These are phyloP conservation scores for Ophiocordyceps camponoti-saundersi DNA, from an alignment of 2,329 filamentous ascomycete genomes.

Conservation along the genomic window DNA sequence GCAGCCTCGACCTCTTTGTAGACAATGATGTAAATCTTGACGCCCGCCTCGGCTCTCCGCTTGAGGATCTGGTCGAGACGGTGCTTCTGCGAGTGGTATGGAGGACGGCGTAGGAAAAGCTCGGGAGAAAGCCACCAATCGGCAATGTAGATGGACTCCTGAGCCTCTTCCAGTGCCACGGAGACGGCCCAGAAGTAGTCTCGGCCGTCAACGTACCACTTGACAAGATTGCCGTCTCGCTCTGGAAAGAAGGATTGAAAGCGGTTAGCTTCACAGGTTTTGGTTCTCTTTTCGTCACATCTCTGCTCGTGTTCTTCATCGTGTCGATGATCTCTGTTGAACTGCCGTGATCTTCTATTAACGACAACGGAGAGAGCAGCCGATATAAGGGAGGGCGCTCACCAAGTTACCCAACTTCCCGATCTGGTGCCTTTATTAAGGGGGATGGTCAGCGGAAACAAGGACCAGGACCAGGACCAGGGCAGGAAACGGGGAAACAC, in stretches of 20 bases:
- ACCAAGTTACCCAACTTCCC: slow-evolving; percentile 48
- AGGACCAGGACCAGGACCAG: too few relatives aligned
- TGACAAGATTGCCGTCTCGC: slow-evolving; percentile 68
- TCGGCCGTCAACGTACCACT: slow-evolving; percentile 94
- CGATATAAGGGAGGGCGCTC: slow-evolving; percentile 7
- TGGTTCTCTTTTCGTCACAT: slow-evolving; percentile 65
- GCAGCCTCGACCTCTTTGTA: slow-evolving; percentile 78
- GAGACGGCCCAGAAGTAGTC: slow-evolving; percentile 95
- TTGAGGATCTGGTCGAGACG: slow-evolving; percentile 77
- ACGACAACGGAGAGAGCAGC: neutral
- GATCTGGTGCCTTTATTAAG: slow-evolving; percentile 27
- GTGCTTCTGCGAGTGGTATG: slow-evolving; percentile 69
- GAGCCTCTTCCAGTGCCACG: slow-evolving; percentile 71
- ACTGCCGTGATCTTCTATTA: slow-evolving; percentile 17
- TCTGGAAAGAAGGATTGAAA: slow-evolving; percentile 87
- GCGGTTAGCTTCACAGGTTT: slow-evolving; percentile 56
- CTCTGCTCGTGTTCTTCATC: slow-evolving; percentile 80
- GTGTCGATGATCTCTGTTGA: slow-evolving; percentile 82
- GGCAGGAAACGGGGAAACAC: slow-evolving; percentile 2
- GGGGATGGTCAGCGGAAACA: neutral
- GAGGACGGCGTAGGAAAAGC: slow-evolving; percentile 70
- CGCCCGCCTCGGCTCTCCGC: slow-evolving; percentile 74
- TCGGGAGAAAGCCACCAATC: slow-evolving; percentile 97
- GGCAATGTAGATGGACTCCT: slow-evolving; percentile 85
- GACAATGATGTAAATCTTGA: slow-evolving; percentile 85